A percentile compares a stretch with the other conserved stretches of the same genome.
Conservation (phyloP, 2,329 filamentous ascomycete species). For the Arthrobotrys sinensis region DNA sequence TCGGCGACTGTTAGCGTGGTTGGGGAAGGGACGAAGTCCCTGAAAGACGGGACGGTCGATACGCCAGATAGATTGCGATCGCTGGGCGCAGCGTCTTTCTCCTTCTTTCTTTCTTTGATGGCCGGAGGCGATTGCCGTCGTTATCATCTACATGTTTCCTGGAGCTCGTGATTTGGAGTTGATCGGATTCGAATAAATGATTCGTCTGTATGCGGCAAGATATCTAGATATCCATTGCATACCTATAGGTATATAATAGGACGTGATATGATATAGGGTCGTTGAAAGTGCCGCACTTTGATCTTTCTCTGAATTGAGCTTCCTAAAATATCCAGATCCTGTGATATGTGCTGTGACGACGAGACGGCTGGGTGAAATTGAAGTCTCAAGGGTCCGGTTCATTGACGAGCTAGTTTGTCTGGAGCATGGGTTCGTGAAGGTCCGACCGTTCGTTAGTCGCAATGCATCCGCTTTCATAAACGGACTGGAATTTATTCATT, state of each 20-base stretch:
- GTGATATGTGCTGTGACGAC: conserved; percentile 33
- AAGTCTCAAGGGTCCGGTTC: background rate
- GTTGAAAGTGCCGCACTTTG: conserved; percentile 36
- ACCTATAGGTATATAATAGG: conserved; percentile 32
- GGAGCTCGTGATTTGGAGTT: conserved; percentile 19
- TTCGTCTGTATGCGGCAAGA: conserved; percentile 14
- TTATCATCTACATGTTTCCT: background rate
- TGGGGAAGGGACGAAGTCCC: conserved; percentile 12
- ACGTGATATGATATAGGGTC: conserved; percentile 45
- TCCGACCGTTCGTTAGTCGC: conserved; percentile 22
- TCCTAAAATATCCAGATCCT: conserved; percentile 44
- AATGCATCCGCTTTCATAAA: background rate
- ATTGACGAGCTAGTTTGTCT: background rate
- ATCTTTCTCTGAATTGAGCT: conserved; percentile 10
- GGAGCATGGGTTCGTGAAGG: conserved; percentile 13
- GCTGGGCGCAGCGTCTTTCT: conserved; percentile 21
- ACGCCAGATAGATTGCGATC: conserved; percentile 59
- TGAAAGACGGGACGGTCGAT: conserved; percentile 50
- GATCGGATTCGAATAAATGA: background rate
- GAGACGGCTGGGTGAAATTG: conserved; percentile 3
- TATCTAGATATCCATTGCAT: background rate
- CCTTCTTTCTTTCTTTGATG: background rate
- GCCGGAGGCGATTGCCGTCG: conserved; percentile 4
- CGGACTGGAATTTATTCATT: background rate
- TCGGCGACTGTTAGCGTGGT: conserved; percentile 24